A percentile compares a stretch with the other conserved stretches of the same genome.
Evolutionary conservation across 1,139 yeast genomes (phyloP).

Genomic region (Saccharomyces hybrid): DNA sequence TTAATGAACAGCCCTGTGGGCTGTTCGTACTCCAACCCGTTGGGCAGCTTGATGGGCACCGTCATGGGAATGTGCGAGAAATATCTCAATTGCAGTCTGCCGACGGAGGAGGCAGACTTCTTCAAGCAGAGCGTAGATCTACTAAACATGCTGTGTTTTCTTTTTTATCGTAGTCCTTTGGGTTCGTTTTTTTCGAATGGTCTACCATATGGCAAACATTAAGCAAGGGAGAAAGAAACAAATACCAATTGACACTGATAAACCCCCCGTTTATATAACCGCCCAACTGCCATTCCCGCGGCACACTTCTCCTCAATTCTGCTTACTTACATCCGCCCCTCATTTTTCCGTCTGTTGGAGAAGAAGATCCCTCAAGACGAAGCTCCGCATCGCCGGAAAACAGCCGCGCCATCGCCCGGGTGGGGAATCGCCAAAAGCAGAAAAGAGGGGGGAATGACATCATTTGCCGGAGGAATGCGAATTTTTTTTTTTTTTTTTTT

Average conservation of each 20-base stretch:
- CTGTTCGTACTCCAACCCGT: constrained; percentile 43
- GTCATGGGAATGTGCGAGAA: constrained; percentile 29
- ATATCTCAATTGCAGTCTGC: constrained; percentile 17
- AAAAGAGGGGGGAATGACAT: not conserved
- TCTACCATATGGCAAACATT: no score
- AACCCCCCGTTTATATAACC: not conserved
- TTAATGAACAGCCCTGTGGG: constrained; percentile 45
- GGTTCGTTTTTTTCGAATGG: not conserved
- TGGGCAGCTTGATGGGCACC: constrained; percentile 42
- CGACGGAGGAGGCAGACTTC: constrained; percentile 10
- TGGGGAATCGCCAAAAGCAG: not conserved
- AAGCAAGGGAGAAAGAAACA: no score
- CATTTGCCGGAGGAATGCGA: not conserved
- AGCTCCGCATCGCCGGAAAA: not conserved
- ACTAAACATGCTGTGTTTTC: not conserved
- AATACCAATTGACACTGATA: not conserved
- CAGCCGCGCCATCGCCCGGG: constrained; percentile 1
- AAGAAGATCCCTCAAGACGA: not conserved
- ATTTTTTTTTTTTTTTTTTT: no score
- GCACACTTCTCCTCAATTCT: not conserved
- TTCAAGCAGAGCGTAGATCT: constrained; percentile 11
- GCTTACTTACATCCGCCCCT: not conserved
- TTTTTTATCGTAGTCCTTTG: not conserved
- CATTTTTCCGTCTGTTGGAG: not conserved
- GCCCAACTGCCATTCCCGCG: not conserved